Evolutionary conservation across 805 yeast species (phyloP).

Genomic region (Pichia phayaonensis): DNA sequence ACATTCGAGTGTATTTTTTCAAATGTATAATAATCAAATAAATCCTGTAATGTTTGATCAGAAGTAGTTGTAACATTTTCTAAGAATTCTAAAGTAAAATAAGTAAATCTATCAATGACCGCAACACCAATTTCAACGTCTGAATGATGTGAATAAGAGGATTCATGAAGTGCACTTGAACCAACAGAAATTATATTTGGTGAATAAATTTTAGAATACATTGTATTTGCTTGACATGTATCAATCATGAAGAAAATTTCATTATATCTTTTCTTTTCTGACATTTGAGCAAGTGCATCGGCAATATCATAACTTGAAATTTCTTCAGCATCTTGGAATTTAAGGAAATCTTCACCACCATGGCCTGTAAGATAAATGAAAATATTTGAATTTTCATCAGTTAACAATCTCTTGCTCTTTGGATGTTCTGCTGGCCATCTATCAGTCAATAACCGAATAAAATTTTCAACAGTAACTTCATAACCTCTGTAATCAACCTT

Average conservation of each 20-base stretch:
- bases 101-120: slow-evolving; percentile 93
- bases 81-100: slow-evolving; percentile 79
- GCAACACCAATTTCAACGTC: slow-evolving; percentile 97
- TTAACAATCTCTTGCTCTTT: slow-evolving; percentile 76
- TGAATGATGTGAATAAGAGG: slow-evolving; percentile 92
- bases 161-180: slow-evolving; percentile 77
- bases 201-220: slow-evolving; percentile 87
- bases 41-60: slow-evolving; percentile 65
- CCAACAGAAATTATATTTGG: slow-evolving; percentile 93
- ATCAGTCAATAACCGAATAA: slow-evolving; percentile 85
- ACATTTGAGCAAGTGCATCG: slow-evolving; percentile 95
- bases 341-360: slow-evolving; percentile 95
- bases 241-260: slow-evolving; percentile 97
- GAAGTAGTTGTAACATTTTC: slow-evolving; percentile 75
- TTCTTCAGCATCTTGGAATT: slow-evolving; percentile 98
- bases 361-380: slow-evolving; percentile 96
- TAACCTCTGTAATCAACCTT: slow-evolving; percentile 97
- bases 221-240: slow-evolving; percentile 97
- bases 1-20: slow-evolving; percentile 86
- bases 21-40: slow-evolving; percentile 77
- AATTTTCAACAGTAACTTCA: slow-evolving; percentile 96
- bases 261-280: slow-evolving; percentile 89
- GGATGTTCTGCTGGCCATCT: slow-evolving; percentile 96
- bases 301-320: slow-evolving; percentile 93
- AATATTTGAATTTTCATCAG: slow-evolving; percentile 91